These are phyloP conservation scores for Choiromyces venosus DNA, from an alignment of 495 filamentous ascomycete species.

Conservation along the genomic window DNA sequence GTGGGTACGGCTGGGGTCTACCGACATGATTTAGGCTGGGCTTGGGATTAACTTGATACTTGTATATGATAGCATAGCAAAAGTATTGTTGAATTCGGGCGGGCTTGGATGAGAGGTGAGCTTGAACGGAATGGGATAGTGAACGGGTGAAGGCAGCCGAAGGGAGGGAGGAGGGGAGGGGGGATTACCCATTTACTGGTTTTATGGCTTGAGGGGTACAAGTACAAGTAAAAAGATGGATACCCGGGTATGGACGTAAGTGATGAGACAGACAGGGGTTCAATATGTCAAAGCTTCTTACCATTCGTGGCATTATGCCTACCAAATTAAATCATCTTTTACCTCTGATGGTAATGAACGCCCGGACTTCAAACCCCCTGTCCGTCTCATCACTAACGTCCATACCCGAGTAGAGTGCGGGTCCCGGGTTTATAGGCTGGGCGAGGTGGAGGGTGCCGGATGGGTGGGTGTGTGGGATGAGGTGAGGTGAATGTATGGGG, in stretches of 20 bases:
- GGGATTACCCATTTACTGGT: neutral
- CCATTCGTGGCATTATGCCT: too few relatives aligned
- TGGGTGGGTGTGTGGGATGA: neutral
- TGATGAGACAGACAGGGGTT: too few relatives aligned
- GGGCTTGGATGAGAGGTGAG: neutral
- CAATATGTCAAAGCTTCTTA: too few relatives aligned
- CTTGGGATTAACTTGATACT: neutral
- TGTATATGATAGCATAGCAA: too few relatives aligned
- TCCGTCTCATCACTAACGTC: too few relatives aligned
- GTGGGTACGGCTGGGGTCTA: too few relatives aligned
- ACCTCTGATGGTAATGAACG: too few relatives aligned
- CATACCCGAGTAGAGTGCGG: too few relatives aligned
- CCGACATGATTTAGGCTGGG: neutral
- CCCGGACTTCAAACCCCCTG: too few relatives aligned
- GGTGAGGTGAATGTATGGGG: neutral
- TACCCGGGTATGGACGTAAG: too few relatives aligned
- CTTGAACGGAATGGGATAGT: neutral
- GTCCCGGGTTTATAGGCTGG: neutral
- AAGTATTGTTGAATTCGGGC: neutral
- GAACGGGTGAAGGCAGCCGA: neutral
- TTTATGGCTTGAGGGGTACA: slow-evolving; percentile 1
- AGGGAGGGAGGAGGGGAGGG: neutral
- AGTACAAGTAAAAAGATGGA: too few relatives aligned
- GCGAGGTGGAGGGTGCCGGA: neutral
- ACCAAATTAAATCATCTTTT: too few relatives aligned